phyloP scores from a whole-genome alignment of 331 rosid species.

The Acacia pycnantha region DNA sequence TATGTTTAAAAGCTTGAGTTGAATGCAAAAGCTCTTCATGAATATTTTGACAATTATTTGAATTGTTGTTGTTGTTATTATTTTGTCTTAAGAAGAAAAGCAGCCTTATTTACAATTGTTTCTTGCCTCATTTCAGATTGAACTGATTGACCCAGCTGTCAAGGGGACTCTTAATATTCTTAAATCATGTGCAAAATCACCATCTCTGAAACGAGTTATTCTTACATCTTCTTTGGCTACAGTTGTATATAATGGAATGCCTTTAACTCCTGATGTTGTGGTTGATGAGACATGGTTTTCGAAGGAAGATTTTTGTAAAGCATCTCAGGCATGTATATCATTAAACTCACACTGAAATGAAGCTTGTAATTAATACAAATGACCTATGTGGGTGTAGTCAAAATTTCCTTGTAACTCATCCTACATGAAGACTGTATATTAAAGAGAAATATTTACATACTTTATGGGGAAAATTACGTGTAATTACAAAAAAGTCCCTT shows the following conservation, averaged over 20 bases:
- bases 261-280: constrained; percentile 20
- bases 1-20: background rate
- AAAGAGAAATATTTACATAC: too few relatives aligned
- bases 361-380: background rate
- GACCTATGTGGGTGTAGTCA: background rate
- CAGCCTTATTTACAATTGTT: background rate
- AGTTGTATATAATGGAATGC: background rate
- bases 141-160: constrained; percentile 57
- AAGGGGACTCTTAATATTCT: constrained; percentile 67
- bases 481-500: too few relatives aligned
- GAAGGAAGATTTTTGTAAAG: background rate
- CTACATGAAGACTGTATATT: background rate
- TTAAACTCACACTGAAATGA: background rate
- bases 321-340: constrained; percentile 1
- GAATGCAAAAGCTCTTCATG: background rate
- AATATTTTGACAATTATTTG: background rate
- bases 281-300: constrained; percentile 52
- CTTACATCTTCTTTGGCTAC: constrained; percentile 46
- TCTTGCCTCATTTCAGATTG: constrained; percentile 37
- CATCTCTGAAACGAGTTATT: constrained; percentile 41
- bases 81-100: background rate
- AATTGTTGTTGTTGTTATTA: background rate
- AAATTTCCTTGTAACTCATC: background rate
- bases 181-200: constrained; percentile 40
- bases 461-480: too few relatives aligned